Evolutionary conservation across 805 yeast genomes (phyloP), one percentile per base, ranked within the genome.

Genomic region (Wickerhamiella siamensis): DNA sequence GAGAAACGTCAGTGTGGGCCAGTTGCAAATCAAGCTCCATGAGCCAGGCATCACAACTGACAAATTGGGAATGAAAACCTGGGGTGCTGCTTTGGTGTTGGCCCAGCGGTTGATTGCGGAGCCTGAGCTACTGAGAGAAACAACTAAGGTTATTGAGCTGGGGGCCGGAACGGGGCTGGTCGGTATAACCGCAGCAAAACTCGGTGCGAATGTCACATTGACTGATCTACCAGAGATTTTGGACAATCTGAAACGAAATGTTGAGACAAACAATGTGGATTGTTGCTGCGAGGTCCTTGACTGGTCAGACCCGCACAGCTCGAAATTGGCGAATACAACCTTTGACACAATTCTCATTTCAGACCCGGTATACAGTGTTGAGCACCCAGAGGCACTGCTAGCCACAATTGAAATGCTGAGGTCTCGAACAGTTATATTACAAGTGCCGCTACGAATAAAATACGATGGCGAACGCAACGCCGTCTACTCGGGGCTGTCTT

Each of bases 141-240:
- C 37, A 14, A 58, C 53, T 17, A 57, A 61, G 3, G 49, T 50
- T 14, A 51, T 55, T 38, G 98, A 88, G 53, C 62, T 91, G n/a
- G 98, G 98, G 0, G 69, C 97, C 0, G 98, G 98, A 0, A 91
- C 98, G 0, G 98, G 98, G 0, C 65, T 88, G 14, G 79, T 78
- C 3, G 96, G 97, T 0, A 79, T 91, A 29, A 67, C 77, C 0
- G 67, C 82, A 43, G 72, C 71, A 0, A 43, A 66, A 6, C 51
- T 78, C 4, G 84, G 84, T 0, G 51, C 44, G 9, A 60, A 56
- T 46, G 62, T 77, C 1, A 52, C 60, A 10, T 57, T 84, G 19
- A 87, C 97, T 0, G 98, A 88, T 57, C 62, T 91, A 38, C 75
- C 76, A 0, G 91, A 77, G 39, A 87, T 88, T 34, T 67, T 80